Percentiles rank a stretch among this genome's conserved stretches.
These are phyloP conservation scores for Neobulgaria alba DNA, from an alignment of 2,329 filamentous ascomycete species.

Conservation along the genomic window DNA sequence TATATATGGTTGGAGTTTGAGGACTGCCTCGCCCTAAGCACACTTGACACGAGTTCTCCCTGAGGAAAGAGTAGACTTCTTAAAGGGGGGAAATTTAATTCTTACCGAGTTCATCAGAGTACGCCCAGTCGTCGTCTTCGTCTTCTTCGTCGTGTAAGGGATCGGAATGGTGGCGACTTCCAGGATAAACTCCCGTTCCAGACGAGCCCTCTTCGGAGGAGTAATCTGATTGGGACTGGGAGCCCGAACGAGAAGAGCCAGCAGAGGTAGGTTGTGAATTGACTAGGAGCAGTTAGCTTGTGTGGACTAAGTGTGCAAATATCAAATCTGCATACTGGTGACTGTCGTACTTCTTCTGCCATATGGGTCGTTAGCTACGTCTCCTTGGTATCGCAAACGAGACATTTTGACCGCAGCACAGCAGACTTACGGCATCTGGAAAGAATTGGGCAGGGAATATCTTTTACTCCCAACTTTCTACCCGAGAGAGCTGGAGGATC, in stretches of 20 bases:
- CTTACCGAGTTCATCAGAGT: neutral
- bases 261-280: constrained; percentile 16
- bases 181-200: constrained; percentile 27
- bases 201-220: constrained; percentile 25
- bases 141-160: too few relatives aligned
- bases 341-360: neutral
- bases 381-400: too few relatives aligned
- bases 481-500: constrained; percentile 27
- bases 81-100: neutral
- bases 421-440: constrained; percentile 15
- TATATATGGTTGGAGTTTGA: neutral
- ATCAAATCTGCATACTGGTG: neutral
- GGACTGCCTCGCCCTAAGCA: neutral
- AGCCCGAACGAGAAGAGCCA: constrained; percentile 23
- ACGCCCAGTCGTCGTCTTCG: constrained; percentile 26
- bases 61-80: neutral
- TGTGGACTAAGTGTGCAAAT: neutral
- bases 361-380: too few relatives aligned
- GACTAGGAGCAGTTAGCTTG: constrained; percentile 10
- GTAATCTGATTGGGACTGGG: constrained; percentile 19
- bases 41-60: neutral
- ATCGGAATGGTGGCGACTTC: constrained; percentile 33
- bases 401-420: neutral
- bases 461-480: constrained; percentile 26
- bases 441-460: constrained; percentile 22